These are phyloP conservation scores for Cryomyces minteri DNA, from an alignment of 495 filamentous ascomycete species.

Conservation along the genomic window DNA sequence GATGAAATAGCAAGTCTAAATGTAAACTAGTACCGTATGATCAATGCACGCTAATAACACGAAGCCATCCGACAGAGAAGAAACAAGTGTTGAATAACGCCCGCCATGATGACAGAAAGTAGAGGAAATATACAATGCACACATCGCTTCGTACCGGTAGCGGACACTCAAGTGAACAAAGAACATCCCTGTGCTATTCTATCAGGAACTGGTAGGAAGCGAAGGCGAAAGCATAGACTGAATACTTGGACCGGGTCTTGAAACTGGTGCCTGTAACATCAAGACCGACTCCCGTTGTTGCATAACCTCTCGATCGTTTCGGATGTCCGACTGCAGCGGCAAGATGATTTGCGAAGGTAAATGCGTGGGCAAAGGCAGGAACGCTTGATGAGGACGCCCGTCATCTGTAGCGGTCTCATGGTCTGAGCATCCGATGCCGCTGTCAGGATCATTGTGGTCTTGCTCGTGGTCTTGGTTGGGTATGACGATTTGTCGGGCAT, in stretches of 20 bases:
- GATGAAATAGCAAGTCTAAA: too few species aligned
- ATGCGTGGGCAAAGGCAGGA: not conserved
- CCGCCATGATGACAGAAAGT: too few species aligned
- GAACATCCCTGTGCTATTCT: too few species aligned
- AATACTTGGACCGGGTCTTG: not conserved
- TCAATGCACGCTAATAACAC: too few species aligned
- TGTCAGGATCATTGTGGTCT: not conserved
- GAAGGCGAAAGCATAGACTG: not conserved
- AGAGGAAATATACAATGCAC: too few species aligned
- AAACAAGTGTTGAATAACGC: too few species aligned
- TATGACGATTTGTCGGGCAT: not conserved
- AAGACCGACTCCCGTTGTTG: not conserved
- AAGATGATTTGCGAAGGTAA: not conserved
- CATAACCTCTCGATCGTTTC: not conserved
- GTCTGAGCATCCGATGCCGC: constrained; percentile 9
- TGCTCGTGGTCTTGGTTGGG: too few species aligned
- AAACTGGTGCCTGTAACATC: not conserved
- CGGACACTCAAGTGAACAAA: too few species aligned
- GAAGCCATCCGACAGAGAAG: too few species aligned
- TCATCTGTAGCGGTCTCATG: constrained; percentile 8
- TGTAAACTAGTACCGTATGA: too few species aligned
- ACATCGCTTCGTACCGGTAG: too few species aligned
- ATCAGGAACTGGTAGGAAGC: not conserved
- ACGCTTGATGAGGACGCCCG: not conserved
- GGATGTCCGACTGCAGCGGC: too few species aligned